A percentile compares a stretch with the other conserved stretches of the same genome.
phyloP scores from a whole-genome alignment of 1,284 basidiomycete genomes.

The Tremellales sp. region DNA sequence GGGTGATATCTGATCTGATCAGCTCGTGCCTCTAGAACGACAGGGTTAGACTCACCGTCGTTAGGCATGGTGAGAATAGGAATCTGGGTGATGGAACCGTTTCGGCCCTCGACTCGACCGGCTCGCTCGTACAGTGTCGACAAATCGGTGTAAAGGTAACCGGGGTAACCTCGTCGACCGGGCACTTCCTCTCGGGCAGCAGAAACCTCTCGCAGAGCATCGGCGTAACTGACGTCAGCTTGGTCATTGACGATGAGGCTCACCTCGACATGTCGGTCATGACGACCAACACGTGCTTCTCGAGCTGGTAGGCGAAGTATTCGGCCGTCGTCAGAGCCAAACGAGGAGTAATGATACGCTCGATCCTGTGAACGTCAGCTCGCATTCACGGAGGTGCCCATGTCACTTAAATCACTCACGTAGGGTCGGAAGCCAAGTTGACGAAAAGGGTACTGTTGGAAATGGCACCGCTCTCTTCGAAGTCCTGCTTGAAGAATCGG shows the following conservation, averaged over 20 bases:
- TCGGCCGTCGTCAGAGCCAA: slow-evolving; percentile 97
- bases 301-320: slow-evolving; percentile 98
- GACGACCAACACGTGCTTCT: slow-evolving; percentile 99
- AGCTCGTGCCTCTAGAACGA: slow-evolving; percentile 9
- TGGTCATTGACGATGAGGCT: slow-evolving; percentile 2
- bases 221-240: slow-evolving; percentile 65
- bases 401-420: slow-evolving; percentile 46
- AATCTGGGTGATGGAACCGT: slow-evolving; percentile 99
- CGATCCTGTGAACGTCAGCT: slow-evolving; percentile 66
- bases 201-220: slow-evolving; percentile 96
- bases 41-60: slow-evolving; percentile 64
- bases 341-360: slow-evolving; percentile 99
- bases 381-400: too few species aligned
- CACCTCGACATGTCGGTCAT: slow-evolving; percentile 82
- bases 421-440: slow-evolving; percentile 99
- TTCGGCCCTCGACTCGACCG: slow-evolving; percentile 93
- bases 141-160: slow-evolving; percentile 79
- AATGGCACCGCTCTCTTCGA: slow-evolving; percentile 96
- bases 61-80: slow-evolving; percentile 99
- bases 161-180: slow-evolving; percentile 98
- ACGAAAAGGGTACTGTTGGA: slow-evolving; percentile 98
- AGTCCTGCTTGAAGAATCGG: slow-evolving; percentile 99
- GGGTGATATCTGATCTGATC: slow-evolving; percentile 79
- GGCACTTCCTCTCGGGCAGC: slow-evolving; percentile 99
- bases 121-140: slow-evolving; percentile 99